Evolutionary conservation across 2,329 filamentous ascomycete species (phyloP).

Genomic region (Stemphylium lycopersici): DNA sequence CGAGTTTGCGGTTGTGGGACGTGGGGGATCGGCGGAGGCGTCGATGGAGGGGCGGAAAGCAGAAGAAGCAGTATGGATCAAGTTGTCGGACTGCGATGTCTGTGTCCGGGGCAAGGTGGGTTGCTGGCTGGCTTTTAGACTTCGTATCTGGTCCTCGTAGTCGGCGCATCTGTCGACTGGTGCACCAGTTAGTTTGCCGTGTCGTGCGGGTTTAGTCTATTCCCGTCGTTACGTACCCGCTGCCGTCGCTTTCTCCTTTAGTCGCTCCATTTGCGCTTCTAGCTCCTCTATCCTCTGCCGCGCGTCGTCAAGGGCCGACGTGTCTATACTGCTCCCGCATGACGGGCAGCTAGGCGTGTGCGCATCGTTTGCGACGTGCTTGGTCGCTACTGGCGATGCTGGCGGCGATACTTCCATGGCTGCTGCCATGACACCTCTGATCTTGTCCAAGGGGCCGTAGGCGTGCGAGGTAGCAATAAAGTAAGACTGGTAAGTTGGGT

Average conservation of each 20-base stretch:
- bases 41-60: slow-evolving; percentile 24
- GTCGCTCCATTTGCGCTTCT: slow-evolving; percentile 70
- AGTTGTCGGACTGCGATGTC: slow-evolving; percentile 19
- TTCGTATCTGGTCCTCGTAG: slow-evolving; percentile 78
- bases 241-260: slow-evolving; percentile 74
- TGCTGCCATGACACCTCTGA: slow-evolving; percentile 25
- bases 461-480: neutral
- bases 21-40: slow-evolving; percentile 27
- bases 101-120: slow-evolving; percentile 11
- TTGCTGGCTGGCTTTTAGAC: slow-evolving; percentile 47
- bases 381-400: slow-evolving; percentile 26
- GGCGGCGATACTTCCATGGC: slow-evolving; percentile 21
- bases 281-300: slow-evolving; percentile 58
- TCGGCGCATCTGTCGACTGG: slow-evolving; percentile 68
- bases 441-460: neutral
- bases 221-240: slow-evolving; percentile 52
- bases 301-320: slow-evolving; percentile 24
- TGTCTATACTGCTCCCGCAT: slow-evolving; percentile 36
- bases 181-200: slow-evolving; percentile 6
- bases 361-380: slow-evolving; percentile 23
- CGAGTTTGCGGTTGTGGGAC: slow-evolving; percentile 37
- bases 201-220: neutral
- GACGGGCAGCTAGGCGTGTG: slow-evolving; percentile 38
- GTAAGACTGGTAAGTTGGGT: neutral
- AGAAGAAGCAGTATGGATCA: slow-evolving; percentile 16